Percentiles rank a stretch among this genome's conserved stretches.
phyloP scores from a whole-genome alignment of 208 protist genomes.

The Leptomonas seymouri region DNA sequence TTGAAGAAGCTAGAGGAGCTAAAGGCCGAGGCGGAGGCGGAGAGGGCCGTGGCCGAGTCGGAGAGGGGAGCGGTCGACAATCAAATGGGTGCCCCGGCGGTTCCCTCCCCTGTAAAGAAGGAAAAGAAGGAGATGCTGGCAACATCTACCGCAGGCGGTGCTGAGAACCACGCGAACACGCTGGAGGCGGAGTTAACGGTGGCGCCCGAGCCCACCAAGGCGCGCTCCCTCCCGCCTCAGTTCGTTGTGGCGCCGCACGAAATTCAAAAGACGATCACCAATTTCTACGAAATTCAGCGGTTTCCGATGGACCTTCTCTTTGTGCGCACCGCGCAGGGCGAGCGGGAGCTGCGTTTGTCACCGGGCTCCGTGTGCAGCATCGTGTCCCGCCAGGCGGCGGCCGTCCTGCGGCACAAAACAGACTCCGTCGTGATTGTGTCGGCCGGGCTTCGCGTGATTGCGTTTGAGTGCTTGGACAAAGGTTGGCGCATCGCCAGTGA shows the following conservation, averaged over 20 bases:
- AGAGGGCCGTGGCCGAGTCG: not conserved
- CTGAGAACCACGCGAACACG: conserved; percentile 4
- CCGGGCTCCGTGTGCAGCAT: conserved; percentile 61
- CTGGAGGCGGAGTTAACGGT: conserved; percentile 8
- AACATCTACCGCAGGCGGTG: not conserved
- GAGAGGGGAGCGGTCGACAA: not conserved
- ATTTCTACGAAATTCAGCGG: conserved; percentile 53
- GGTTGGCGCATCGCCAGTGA: conserved; percentile 82
- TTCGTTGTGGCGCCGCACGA: conserved; percentile 54
- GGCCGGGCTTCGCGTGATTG: conserved; percentile 76
- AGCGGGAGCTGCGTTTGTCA: conserved; percentile 64
- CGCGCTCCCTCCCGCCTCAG: conserved; percentile 56
- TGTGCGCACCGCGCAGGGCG: conserved; percentile 67
- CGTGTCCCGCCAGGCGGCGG: conserved; percentile 53
- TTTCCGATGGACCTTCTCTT: conserved; percentile 71
- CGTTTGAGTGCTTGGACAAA: conserved; percentile 67
- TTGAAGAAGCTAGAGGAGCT: conserved; percentile 34
- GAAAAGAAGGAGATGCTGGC: conserved; percentile 22
- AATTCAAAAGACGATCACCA: conserved; percentile 42
- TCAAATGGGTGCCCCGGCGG: not conserved
- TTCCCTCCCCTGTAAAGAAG: conserved; percentile 17
- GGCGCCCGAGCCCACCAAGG: conserved; percentile 8
- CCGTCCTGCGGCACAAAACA: conserved; percentile 65
- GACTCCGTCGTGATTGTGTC: conserved; percentile 74
- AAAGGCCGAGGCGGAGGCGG: conserved; percentile 10